A percentile compares a stretch with the other conserved stretches of the same genome.
Conservation (phyloP, 2,329 filamentous ascomycete genomes). For the Talaromyces funiculosus region DNA sequence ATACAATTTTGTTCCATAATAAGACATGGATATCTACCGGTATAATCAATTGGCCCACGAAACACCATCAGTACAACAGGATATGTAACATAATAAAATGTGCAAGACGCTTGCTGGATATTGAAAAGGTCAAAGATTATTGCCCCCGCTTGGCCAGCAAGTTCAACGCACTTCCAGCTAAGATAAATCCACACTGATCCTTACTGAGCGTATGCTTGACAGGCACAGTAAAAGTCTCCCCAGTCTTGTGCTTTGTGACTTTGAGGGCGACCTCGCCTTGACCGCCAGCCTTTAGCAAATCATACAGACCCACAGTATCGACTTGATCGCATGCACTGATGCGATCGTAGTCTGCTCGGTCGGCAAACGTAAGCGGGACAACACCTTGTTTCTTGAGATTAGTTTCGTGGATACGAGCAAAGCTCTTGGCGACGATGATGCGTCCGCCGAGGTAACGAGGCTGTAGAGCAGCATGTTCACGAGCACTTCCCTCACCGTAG, state of each 20-base stretch:
- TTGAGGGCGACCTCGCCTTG: constrained; percentile 68
- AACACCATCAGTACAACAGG: neutral
- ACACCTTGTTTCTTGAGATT: constrained; percentile 98
- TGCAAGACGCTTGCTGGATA: neutral
- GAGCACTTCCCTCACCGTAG: constrained; percentile 69
- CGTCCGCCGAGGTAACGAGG: constrained; percentile 84
- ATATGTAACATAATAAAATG: neutral
- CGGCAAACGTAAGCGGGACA: constrained; percentile 82
- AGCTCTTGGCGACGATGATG: constrained; percentile 77
- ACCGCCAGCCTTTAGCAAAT: constrained; percentile 73
- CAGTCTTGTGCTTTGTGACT: constrained; percentile 56
- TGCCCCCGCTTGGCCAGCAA: constrained; percentile 62
- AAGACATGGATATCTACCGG: neutral
- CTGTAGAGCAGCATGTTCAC: constrained; percentile 21
- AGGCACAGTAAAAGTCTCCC: constrained; percentile 62
- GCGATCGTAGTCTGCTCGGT: constrained; percentile 81
- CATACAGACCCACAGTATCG: constrained; percentile 72
- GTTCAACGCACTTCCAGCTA: constrained; percentile 92
- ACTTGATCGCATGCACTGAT: constrained; percentile 81
- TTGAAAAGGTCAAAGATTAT: neutral
- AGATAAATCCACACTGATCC: constrained; percentile 86
- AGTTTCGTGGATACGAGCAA: constrained; percentile 90
- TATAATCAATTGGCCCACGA: neutral
- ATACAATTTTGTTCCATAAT: neutral
- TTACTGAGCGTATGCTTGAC: constrained; percentile 84